Conservation (phyloP, 148 eudicot genomes). For the Amaranthus hypochondriacus region DNA sequence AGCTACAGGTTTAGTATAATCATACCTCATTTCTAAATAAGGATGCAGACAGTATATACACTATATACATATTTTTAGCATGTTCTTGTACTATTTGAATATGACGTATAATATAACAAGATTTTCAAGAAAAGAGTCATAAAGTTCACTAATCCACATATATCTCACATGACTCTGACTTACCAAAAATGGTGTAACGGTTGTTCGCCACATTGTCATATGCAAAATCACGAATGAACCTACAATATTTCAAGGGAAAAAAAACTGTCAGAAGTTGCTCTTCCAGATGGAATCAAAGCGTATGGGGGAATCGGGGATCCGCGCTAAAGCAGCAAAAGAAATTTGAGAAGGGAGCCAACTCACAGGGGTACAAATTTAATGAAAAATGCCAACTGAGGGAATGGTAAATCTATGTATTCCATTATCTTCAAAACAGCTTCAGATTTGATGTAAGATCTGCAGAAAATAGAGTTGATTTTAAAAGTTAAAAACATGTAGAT, state of each 20-base stretch:
- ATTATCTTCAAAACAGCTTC: conserved; percentile 96
- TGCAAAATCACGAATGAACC: conserved; percentile 83
- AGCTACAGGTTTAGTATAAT: background rate
- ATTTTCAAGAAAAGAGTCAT: background rate
- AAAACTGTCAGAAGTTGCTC: background rate
- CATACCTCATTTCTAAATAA: background rate
- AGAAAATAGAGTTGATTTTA: background rate
- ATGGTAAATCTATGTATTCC: conserved; percentile 91
- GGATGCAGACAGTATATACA: background rate
- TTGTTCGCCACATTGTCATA: conserved; percentile 93
- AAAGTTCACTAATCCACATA: conserved; percentile 27
- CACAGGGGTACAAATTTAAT: conserved; percentile 75
- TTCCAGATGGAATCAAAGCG: background rate
- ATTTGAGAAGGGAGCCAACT: conserved; percentile 5
- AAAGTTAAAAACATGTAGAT: background rate
- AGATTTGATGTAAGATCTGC: conserved; percentile 84
- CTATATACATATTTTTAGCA: background rate
- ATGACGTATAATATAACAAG: background rate
- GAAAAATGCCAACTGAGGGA: conserved; percentile 84
- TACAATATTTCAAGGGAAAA: conserved; percentile 22
- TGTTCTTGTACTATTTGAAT: background rate
- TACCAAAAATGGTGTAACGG: conserved; percentile 78
- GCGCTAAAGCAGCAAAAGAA: background rate
- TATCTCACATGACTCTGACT: conserved; percentile 83
- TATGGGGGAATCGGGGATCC: background rate